Evolutionary conservation across 805 yeast species (phyloP), one percentile per base, ranked within the genome.

Genomic region (Kuraishia hungarica): DNA sequence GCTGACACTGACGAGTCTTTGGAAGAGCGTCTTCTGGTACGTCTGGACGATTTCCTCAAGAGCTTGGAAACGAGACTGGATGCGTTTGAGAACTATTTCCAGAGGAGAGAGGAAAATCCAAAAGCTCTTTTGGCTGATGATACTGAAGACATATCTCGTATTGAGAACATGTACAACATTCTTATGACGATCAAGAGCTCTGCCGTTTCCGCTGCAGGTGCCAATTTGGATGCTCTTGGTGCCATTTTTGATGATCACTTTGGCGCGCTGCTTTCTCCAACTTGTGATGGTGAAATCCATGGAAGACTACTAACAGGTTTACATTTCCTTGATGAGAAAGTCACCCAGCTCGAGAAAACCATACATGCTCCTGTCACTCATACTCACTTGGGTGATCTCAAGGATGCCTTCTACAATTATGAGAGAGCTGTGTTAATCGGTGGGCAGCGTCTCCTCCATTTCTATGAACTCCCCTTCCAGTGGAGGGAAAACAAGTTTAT

Each of bases 401-500:
- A 67, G 29, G 67, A 73, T 21, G 72, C 74, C 28, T 68, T 75
- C 48, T 76, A 74, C 62, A 77, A 79, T 61, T 79, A 77, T 59
- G 78, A 77, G 26, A 65, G 64, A 23, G 85, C 86, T 1, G 60
- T 71, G 5, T 61, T 65, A 5, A 64, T 72, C 11, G 84, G 85
- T 2, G 51, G 64, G 11, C 57, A 67, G 2, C 57, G 85, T 50
- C 78, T 83, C 55, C 70, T 93, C 48, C 90, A 89, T 60, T 89
- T 86, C 67, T 89, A 88, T 65, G 96, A 93, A 67, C 74, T 93
- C 49, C 99, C 99, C 1, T 81, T 86, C 61, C 89, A 87, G 51
- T 93, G 97, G 96, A 80, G 96, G 64, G 97, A 92, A 70, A 93
- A 94, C 71, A 84, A 90, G 56, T 91, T 80, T 68, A 89, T 94